A percentile compares a stretch with the other conserved stretches of the same genome.
Conservation (phyloP, 345 rosid species). For the Crucihimalaya himalaica region DNA sequence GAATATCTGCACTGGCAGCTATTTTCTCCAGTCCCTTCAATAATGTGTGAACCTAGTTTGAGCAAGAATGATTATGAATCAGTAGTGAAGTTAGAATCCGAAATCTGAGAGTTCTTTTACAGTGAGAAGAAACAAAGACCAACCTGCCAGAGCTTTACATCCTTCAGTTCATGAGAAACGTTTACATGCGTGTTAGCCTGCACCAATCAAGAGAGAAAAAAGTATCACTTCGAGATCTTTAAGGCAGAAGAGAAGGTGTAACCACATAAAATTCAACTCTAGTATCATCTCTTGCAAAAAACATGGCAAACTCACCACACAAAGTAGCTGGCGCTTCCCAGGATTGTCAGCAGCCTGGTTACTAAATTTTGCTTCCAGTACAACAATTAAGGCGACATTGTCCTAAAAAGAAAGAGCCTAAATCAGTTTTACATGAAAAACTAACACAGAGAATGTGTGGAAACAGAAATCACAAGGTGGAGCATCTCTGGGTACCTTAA, state of each 20-base stretch:
- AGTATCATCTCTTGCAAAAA: not conserved
- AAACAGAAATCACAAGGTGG: slow-evolving; percentile 10
- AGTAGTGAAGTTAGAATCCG: not conserved
- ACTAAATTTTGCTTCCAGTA: slow-evolving; percentile 86
- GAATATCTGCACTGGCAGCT: slow-evolving; percentile 96
- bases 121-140: slow-evolving; percentile 25
- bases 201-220: slow-evolving; percentile 26
- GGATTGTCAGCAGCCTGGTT: slow-evolving; percentile 85
- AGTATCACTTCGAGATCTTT: slow-evolving; percentile 16
- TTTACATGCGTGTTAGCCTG: slow-evolving; percentile 98
- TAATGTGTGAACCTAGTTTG: slow-evolving; percentile 83
- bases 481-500: slow-evolving; percentile 58
- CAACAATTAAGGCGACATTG: slow-evolving; percentile 90
- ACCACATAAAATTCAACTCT: not conserved
- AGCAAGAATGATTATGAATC: slow-evolving; percentile 20
- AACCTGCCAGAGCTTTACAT: slow-evolving; percentile 99
- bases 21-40: slow-evolving; percentile 96
- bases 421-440: slow-evolving; percentile 16
- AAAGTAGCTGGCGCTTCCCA: slow-evolving; percentile 90
- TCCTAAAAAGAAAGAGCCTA: slow-evolving; percentile 50
- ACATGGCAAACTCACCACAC: slow-evolving; percentile 65
- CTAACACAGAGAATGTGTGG: not conserved
- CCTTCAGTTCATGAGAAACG: slow-evolving; percentile 80
- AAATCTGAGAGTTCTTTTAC: not conserved
- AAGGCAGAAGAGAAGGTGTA: not conserved